Base-by-base conservation (phyloP, 2,329 filamentous ascomycete species). In the Fusarium sp. region DNA sequence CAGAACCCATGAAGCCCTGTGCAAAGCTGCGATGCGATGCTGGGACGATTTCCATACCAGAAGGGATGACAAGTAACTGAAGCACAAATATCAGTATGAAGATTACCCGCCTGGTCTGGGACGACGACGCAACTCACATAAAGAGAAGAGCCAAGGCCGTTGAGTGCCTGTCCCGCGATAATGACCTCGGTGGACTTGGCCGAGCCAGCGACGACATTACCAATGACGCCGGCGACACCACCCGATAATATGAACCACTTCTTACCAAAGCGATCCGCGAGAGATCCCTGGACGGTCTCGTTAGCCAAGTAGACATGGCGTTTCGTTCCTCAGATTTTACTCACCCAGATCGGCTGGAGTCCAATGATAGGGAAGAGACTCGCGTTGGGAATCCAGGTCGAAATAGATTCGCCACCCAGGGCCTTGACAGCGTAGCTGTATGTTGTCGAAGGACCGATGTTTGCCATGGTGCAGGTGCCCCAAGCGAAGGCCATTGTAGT, bases 391-490 rank as follows among this genome's bases (percentile, higher is more conserved):
- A 59, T 59, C 56, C 56, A 59, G 10, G 30, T 59, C 20, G 56
- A 59, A 10, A 59, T 59, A 6, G 56, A 41, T 34, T 59, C 56
- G 13, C 60, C 10, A 6, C 56, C 56, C 6, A 59, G 11, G 34
- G 56, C 23, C 23, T 35, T 39, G 14, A 37, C 59, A 20, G 59
- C 43, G 27, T 20, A 32, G 43, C 41, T 50, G 14, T 32, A 63
- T 20, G 59, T 63, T 9, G 59, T 52, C 25, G 59, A 39, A 48
- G 59, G 43, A 3, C 59, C 59, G 13, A 63, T 63, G 30, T 63
- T 63, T 27, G 39, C 59, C 59, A 63, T 63, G 8, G 59, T 63
- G 34, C 43, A 63, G 25, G 59, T 63, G 14, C 59, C 43, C 59
- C 59, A 63, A 25, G 59, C 45, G 37, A 63, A 63, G 8, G 18